These are phyloP conservation scores for Microthlaspi erraticum DNA, from an alignment of 345 rosid genomes.

Conservation along the genomic window DNA sequence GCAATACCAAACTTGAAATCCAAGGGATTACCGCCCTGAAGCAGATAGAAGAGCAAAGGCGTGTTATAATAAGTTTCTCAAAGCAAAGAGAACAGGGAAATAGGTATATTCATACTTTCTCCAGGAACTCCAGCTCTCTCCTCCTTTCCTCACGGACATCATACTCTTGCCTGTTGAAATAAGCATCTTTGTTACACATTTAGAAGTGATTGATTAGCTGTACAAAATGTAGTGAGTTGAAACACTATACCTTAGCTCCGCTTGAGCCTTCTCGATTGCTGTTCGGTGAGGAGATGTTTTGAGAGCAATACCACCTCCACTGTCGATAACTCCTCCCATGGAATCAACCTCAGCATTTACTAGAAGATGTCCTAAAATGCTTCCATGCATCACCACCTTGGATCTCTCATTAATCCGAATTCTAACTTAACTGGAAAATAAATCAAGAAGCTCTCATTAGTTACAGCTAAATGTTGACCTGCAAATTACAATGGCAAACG, in stretches of 20 bases:
- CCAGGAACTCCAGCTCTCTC: conserved; percentile 93
- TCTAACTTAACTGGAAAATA: conserved; percentile 32
- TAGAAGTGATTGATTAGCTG: conserved; percentile 9
- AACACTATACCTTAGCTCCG: conserved; percentile 79
- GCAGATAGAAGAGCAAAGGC: conserved; percentile 32
- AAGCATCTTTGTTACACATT: conserved; percentile 24
- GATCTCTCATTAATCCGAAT: conserved; percentile 49
- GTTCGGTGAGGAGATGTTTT: conserved; percentile 89
- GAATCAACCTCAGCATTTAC: conserved; percentile 99
- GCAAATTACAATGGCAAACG: no score
- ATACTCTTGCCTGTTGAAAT: conserved; percentile 86
- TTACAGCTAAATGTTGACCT: conserved; percentile 17
- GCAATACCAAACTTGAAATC: conserved; percentile 86
- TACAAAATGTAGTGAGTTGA: background rate
- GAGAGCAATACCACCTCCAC: conserved; percentile 85
- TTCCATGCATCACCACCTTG: conserved; percentile 76
- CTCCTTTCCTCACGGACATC: conserved; percentile 97
- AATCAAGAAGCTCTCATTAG: conserved; percentile 16
- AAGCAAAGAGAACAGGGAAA: conserved; percentile 30
- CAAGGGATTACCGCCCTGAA: conserved; percentile 98
- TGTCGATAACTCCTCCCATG: conserved; percentile 99
- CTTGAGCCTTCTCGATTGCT: conserved; percentile 96
- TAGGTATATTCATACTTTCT: conserved; percentile 72
- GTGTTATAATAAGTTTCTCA: conserved; percentile 24
- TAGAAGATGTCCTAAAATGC: conserved; percentile 62